A percentile compares a stretch with the other conserved stretches of the same genome.
phyloP scores from a whole-genome alignment of 1,284 basidiomycete species.

The Ustilago shanxiensis region DNA sequence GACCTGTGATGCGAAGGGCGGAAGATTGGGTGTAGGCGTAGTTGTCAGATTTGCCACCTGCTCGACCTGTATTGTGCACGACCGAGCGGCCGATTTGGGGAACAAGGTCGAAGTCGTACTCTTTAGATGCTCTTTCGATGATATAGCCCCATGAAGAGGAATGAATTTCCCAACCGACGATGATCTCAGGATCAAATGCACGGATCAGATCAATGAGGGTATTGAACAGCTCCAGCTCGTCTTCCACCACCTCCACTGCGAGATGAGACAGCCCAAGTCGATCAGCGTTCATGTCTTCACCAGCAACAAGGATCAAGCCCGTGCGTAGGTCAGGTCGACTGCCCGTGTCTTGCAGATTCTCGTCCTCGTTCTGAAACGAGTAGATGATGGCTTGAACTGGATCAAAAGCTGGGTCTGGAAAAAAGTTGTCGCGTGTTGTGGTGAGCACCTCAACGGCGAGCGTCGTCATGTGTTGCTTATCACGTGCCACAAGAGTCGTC shows the following conservation, averaged over 20 bases:
- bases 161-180: slow-evolving; percentile 93
- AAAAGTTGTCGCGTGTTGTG: slow-evolving; percentile 77
- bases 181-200: slow-evolving; percentile 88
- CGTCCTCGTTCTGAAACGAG: slow-evolving; percentile 76
- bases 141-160: slow-evolving; percentile 91
- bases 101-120: slow-evolving; percentile 68
- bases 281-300: slow-evolving; percentile 13
- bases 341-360: slow-evolving; percentile 60
- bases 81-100: slow-evolving; percentile 70
- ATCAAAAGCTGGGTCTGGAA: slow-evolving; percentile 81
- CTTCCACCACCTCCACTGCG: slow-evolving; percentile 75
- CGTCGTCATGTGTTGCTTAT: slow-evolving; percentile 82
- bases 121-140: slow-evolving; percentile 75
- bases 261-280: slow-evolving; percentile 57
- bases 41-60: slow-evolving; percentile 58
- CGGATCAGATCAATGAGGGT: slow-evolving; percentile 81
- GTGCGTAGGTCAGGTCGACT: slow-evolving; percentile 54
- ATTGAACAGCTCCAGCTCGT: slow-evolving; percentile 87
- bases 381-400: slow-evolving; percentile 81
- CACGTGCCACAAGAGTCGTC: slow-evolving; percentile 71
- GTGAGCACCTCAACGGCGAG: slow-evolving; percentile 88
- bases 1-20: slow-evolving; percentile 84
- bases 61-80: slow-evolving; percentile 54
- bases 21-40: slow-evolving; percentile 82
- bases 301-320: slow-evolving; percentile 52